phyloP scores from a whole-genome alignment of 768 basidiomycete species.

The Xerocomellus amylosporus region DNA sequence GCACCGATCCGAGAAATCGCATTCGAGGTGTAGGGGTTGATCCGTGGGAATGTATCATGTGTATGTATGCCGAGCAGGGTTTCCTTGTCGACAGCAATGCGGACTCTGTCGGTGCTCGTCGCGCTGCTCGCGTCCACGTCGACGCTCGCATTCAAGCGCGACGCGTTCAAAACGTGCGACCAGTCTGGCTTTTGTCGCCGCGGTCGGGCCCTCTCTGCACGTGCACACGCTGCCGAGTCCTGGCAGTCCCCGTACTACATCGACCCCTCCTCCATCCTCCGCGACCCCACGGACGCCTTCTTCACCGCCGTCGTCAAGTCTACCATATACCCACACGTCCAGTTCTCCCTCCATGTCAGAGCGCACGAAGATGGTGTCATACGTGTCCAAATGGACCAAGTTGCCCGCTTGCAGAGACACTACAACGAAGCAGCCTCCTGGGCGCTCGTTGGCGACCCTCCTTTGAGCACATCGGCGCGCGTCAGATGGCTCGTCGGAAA shows the following conservation, averaged over 20 bases:
- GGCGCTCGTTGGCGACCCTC: constrained; percentile 78
- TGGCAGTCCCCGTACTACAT: constrained; percentile 92
- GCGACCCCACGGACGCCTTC: constrained; percentile 48
- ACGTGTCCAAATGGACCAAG: constrained; percentile 90
- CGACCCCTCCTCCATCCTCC: constrained; percentile 52
- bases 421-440: constrained; percentile 93
- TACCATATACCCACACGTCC: constrained; percentile 77
- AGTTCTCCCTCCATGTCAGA: constrained; percentile 78
- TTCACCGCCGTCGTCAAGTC: constrained; percentile 80
- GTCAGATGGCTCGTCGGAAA: constrained; percentile 67
- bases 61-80: background rate
- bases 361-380: constrained; percentile 88
- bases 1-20: constrained; percentile 67
- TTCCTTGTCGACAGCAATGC: constrained; percentile 10
- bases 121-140: constrained; percentile 31
- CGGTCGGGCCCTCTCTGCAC: constrained; percentile 77
- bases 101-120: constrained; percentile 29
- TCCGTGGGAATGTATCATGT: constrained; percentile 12
- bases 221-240: constrained; percentile 55
- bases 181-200: constrained; percentile 94
- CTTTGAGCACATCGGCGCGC: constrained; percentile 43
- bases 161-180: constrained; percentile 94
- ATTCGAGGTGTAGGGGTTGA: constrained; percentile 10
- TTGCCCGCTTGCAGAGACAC: constrained; percentile 70
- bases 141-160: constrained; percentile 61